Conservation (phyloP, 2,329 filamentous ascomycete species). For the Alternaria ethzedia region DNA sequence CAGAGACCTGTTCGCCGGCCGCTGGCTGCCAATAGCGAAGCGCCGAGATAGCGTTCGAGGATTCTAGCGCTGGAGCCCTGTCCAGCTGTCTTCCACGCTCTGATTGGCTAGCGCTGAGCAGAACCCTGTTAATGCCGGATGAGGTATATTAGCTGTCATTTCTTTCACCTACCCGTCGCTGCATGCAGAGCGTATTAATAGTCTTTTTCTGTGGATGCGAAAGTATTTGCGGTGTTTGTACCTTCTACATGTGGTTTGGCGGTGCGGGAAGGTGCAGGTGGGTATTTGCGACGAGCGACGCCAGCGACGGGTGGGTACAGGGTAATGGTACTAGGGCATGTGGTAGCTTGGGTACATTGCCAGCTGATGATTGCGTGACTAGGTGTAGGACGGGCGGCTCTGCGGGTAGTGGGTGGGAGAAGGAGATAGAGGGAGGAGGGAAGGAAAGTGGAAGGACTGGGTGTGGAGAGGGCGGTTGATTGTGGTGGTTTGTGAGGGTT, state of each 20-base stretch:
- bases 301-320: neutral
- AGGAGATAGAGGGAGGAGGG: neutral
- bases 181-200: neutral
- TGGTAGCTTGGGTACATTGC: conserved; percentile 1
- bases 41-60: neutral
- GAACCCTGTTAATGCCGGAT: neutral
- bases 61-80: neutral
- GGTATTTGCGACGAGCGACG: neutral
- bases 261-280: neutral
- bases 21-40: conserved; percentile 1
- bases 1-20: neutral
- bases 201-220: neutral
- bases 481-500: neutral
- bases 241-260: neutral
- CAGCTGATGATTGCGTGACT: conserved; percentile 1
- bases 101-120: no score
- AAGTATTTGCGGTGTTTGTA: neutral
- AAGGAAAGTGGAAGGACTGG: neutral
- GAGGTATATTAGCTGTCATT: conserved; percentile 20
- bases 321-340: neutral
- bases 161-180: neutral
- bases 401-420: conserved; percentile 26
- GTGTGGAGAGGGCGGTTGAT: conserved; percentile 1
- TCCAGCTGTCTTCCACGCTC: neutral
- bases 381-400: conserved; percentile 36